These are phyloP conservation scores for Ilyonectria robusta DNA, from an alignment of 2,329 filamentous ascomycete species.

Conservation along the genomic window DNA sequence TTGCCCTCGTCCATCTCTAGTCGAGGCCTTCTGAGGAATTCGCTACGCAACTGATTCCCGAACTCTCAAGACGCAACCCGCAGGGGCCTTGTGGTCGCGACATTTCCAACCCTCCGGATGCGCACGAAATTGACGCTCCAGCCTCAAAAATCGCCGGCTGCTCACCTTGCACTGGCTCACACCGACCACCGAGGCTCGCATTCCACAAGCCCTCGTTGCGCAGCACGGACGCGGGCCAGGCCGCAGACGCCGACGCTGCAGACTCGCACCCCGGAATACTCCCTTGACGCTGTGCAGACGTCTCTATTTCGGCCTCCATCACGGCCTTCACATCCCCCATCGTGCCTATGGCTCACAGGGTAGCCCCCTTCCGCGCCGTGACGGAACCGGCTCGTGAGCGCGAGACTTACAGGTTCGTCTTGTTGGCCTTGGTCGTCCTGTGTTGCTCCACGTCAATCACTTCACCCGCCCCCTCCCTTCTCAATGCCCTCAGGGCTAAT, in stretches of 20 bases:
- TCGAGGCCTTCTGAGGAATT: not conserved
- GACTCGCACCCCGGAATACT: too few relatives aligned
- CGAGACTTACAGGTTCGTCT: conserved; percentile 25
- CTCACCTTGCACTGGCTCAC: not conserved
- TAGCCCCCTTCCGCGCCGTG: conserved; percentile 8
- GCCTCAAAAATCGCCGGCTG: not conserved
- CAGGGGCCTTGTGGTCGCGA: not conserved
- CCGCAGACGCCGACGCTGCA: not conserved
- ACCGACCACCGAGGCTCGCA: not conserved
- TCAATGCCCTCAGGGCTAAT: not conserved
- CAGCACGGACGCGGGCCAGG: not conserved
- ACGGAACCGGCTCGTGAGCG: conserved; percentile 22
- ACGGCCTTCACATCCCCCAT: not conserved
- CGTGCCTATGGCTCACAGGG: not conserved
- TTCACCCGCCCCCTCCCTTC: not conserved
- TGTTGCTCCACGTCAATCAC: not conserved
- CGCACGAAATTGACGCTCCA: not conserved
- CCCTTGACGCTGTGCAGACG: not conserved
- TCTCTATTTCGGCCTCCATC: not conserved
- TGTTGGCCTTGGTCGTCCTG: not conserved
- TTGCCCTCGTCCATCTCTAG: not conserved
- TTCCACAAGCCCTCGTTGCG: not conserved
- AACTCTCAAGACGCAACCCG: not conserved
- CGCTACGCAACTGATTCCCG: not conserved
- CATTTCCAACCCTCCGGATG: not conserved